Percentiles rank a stretch among this genome's conserved stretches.
Conservation (phyloP, 208 protist genomes). For the Leishmania gerbilli region DNA sequence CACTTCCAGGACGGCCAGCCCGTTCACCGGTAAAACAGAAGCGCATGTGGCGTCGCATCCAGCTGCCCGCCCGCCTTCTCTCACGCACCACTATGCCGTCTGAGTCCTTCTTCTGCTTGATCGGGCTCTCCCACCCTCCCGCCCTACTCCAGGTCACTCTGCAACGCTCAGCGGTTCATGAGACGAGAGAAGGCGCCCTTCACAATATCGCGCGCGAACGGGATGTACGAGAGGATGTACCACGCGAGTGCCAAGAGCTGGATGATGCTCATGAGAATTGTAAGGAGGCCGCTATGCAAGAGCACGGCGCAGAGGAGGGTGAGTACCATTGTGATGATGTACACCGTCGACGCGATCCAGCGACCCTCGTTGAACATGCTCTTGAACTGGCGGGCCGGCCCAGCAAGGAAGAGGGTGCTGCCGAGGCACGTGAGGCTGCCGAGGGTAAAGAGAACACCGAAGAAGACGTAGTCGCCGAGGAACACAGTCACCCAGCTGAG, state of each 20-base stretch:
- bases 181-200: conserved; percentile 33
- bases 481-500: conserved; percentile 73
- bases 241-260: conserved; percentile 78
- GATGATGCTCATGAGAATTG: conserved; percentile 65
- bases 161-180: conserved; percentile 2
- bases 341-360: conserved; percentile 76
- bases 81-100: neutral
- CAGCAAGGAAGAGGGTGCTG: conserved; percentile 79
- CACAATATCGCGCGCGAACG: conserved; percentile 67
- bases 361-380: conserved; percentile 83
- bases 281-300: conserved; percentile 56
- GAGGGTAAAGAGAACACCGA: conserved; percentile 77
- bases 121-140: neutral
- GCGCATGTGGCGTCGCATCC: neutral
- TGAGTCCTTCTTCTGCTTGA: neutral
- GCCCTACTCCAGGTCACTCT: neutral
- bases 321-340: conserved; percentile 67
- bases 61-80: neutral
- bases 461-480: conserved; percentile 60
- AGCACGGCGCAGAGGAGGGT: conserved; percentile 72
- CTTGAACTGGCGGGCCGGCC: conserved; percentile 72
- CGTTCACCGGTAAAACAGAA: neutral
- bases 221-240: conserved; percentile 91
- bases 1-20: neutral
- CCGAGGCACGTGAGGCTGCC: conserved; percentile 59